A percentile compares a stretch with the other conserved stretches of the same genome.
These are phyloP conservation scores for Dioscorea zingiberensis DNA, from an alignment of 106 monocot genomes.

Conservation along the genomic window DNA sequence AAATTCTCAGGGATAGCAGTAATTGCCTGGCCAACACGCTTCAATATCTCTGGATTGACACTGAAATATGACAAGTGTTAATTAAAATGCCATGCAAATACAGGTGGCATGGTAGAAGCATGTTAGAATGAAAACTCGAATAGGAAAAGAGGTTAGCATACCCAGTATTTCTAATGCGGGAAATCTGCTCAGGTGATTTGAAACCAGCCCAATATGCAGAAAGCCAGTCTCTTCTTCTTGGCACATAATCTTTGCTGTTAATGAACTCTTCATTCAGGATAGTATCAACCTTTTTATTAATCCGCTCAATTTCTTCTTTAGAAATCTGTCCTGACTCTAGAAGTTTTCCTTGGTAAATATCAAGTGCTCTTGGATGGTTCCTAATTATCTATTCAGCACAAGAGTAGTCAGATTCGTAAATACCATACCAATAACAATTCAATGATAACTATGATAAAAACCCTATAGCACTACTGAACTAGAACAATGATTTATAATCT, in stretches of 20 bases:
- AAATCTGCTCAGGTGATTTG: slow-evolving; percentile 97
- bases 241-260: slow-evolving; percentile 82
- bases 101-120: too few species aligned
- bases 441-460: too few species aligned
- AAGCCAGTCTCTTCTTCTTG: slow-evolving; percentile 89
- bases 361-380: slow-evolving; percentile 72
- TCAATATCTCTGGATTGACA: slow-evolving; percentile 87
- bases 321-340: slow-evolving; percentile 55
- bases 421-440: too few species aligned
- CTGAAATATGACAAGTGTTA: slow-evolving; percentile 22
- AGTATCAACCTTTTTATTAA: slow-evolving; percentile 60
- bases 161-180: slow-evolving; percentile 90
- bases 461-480: too few species aligned
- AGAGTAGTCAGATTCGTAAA: too few species aligned
- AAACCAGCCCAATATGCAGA: slow-evolving; percentile 95
- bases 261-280: slow-evolving; percentile 88
- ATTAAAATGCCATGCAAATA: background rate
- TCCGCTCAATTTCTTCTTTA: slow-evolving; percentile 63
- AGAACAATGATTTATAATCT: too few species aligned
- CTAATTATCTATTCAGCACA: slow-evolving; percentile 48
- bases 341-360: slow-evolving; percentile 82
- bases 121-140: too few species aligned
- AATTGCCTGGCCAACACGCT: slow-evolving; percentile 80
- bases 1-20: slow-evolving; percentile 80
- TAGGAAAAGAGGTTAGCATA: slow-evolving; percentile 11